phyloP scores from a whole-genome alignment of 306 rosid species.

The Rosa rugosa region DNA sequence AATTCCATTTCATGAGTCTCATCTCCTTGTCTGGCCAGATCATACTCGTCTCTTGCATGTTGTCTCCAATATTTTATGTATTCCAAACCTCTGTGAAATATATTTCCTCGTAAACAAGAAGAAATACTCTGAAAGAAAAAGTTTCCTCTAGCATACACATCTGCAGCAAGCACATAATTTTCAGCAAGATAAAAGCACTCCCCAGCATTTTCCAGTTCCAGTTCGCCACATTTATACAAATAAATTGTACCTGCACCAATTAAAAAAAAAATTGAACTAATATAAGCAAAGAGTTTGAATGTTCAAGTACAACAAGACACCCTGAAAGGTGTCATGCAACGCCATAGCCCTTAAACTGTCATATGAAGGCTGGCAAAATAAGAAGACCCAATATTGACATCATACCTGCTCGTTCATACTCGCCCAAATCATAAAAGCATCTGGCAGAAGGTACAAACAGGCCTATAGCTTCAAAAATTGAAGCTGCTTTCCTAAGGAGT shows the following conservation, averaged over 20 bases:
- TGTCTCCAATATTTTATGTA: too few relatives aligned
- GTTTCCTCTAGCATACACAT: not conserved
- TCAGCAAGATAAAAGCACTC: slow-evolving; percentile 46
- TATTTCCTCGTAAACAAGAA: too few relatives aligned
- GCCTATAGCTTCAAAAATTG: slow-evolving; percentile 47
- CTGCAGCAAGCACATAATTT: slow-evolving; percentile 47
- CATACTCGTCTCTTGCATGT: too few relatives aligned
- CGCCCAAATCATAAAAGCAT: slow-evolving; percentile 60
- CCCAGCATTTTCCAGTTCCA: too few relatives aligned
- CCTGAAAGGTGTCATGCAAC: not conserved
- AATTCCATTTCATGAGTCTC: too few relatives aligned
- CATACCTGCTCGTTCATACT: slow-evolving; percentile 63
- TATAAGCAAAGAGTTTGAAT: not conserved
- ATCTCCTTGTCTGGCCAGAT: too few relatives aligned
- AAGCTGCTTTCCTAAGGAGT: slow-evolving; percentile 40
- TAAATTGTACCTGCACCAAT: too few relatives aligned
- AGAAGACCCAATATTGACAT: not conserved
- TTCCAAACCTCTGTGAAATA: too few relatives aligned
- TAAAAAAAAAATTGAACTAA: not conserved
- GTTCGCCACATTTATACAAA: too few relatives aligned
- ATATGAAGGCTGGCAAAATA: not conserved
- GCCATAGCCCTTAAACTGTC: not conserved
- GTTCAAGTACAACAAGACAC: too few relatives aligned
- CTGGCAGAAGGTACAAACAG: slow-evolving; percentile 55
- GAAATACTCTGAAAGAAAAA: too few relatives aligned